A percentile compares a stretch with the other conserved stretches of the same genome.
These are phyloP conservation scores for Meyerozyma athensensis DNA, from an alignment of 1,139 yeast genomes.

Conservation along the genomic window DNA sequence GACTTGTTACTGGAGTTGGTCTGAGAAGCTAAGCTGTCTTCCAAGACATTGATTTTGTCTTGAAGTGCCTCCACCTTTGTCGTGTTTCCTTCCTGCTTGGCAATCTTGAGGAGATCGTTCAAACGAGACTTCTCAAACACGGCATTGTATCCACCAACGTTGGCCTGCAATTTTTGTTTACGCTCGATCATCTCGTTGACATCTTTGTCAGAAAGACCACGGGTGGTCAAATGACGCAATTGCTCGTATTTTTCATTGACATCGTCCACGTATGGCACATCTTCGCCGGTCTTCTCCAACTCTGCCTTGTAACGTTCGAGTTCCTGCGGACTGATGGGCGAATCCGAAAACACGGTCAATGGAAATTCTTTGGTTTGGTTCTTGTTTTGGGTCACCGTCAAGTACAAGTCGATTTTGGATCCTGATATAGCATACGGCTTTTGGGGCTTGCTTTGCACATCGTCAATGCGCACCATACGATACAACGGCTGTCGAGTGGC, in stretches of 20 bases:
- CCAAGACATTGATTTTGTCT: slow-evolving; percentile 36
- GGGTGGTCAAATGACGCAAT: slow-evolving; percentile 55
- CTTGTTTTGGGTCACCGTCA: slow-evolving; percentile 61
- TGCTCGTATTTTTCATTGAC: slow-evolving; percentile 63
- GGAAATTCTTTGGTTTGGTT: slow-evolving; percentile 70
- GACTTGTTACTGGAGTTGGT: slow-evolving; percentile 19
- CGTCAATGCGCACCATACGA: slow-evolving; percentile 78
- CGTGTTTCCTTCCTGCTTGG: slow-evolving; percentile 59
- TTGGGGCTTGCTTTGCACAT: slow-evolving; percentile 48
- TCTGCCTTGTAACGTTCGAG: slow-evolving; percentile 64
- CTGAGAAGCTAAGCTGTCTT: slow-evolving; percentile 24
- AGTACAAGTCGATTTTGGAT: slow-evolving; percentile 54
- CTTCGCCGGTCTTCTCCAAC: slow-evolving; percentile 53
- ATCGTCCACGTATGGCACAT: slow-evolving; percentile 61
- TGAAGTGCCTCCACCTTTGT: slow-evolving; percentile 51
- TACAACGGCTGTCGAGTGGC: slow-evolving; percentile 64
- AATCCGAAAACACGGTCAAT: slow-evolving; percentile 76
- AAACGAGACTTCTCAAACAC: slow-evolving; percentile 72
- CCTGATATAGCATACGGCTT: slow-evolving; percentile 55
- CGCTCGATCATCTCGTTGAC: slow-evolving; percentile 71
- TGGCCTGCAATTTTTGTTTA: slow-evolving; percentile 59
- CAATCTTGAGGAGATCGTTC: slow-evolving; percentile 72
- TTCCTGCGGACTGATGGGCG: slow-evolving; percentile 62
- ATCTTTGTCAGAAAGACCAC: slow-evolving; percentile 68
- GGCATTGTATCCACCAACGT: slow-evolving; percentile 58